Evolutionary conservation across 352 stramenopile genomes (phyloP).

Genomic region (Halophytophthora batemanensis): DNA sequence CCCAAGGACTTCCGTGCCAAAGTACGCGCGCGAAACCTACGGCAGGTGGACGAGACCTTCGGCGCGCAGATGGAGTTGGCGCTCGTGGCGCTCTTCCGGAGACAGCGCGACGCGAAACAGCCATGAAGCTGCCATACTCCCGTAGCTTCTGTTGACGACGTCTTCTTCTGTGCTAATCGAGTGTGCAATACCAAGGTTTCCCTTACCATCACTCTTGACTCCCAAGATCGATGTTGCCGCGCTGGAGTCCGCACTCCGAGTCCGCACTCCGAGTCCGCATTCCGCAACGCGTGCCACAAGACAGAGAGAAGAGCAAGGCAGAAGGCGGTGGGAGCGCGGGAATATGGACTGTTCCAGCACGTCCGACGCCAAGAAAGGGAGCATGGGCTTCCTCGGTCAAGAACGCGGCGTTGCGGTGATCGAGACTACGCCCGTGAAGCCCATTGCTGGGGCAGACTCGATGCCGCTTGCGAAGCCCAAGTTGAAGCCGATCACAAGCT

Average conservation of each 20-base stretch:
- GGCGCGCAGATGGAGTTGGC: conserved; percentile 38
- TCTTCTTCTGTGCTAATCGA: too few relatives aligned
- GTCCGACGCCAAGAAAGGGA: conserved; percentile 4
- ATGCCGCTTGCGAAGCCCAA: conserved; percentile 11
- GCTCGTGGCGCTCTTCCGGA: conserved; percentile 46
- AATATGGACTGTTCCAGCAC: conserved; percentile 16
- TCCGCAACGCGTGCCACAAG: conserved; percentile 20
- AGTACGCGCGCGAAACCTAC: conserved; percentile 48
- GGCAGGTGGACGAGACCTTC: conserved; percentile 27
- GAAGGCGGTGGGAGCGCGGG: neutral
- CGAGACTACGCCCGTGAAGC: too few relatives aligned
- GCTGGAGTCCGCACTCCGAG: conserved; percentile 1
- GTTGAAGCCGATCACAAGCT: conserved; percentile 17
- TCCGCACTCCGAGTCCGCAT: conserved; percentile 7
- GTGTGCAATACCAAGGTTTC: conserved; percentile 14
- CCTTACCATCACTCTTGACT: conserved; percentile 36
- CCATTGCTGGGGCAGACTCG: neutral
- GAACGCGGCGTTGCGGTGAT: neutral
- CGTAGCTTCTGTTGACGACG: too few relatives aligned
- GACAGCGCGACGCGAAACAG: conserved; percentile 19
- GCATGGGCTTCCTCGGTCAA: neutral
- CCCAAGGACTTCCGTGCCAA: conserved; percentile 58
- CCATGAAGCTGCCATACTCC: neutral
- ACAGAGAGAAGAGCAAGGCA: neutral
- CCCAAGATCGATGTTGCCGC: conserved; percentile 24